Base-by-base conservation (phyloP, 345 rosid genomes). In the Linum lewisii region DNA sequence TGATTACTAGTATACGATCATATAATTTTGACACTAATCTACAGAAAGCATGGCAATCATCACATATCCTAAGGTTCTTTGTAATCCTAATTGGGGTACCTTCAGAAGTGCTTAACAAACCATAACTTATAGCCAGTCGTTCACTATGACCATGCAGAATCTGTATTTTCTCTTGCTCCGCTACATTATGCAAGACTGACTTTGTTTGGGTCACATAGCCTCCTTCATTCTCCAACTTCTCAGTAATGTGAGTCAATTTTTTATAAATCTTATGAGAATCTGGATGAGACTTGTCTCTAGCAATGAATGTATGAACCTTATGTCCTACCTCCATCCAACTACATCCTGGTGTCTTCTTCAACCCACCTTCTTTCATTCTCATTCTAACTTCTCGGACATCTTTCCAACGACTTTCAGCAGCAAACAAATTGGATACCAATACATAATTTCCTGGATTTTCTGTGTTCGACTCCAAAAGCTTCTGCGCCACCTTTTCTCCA, bases 311-410 rank as follows among this genome's bases (percentile, higher is more conserved):
- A 72, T 87, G 97, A 63, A 84, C 63, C 75, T 77, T 76, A 65
- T 77, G 81, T 51, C 75, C 75, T 22, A 86, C 64, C 76, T 86
- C 92, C 74, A 86, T 76, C 98, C 95, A 91, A 74, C 95, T 91
- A 69, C 85, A 87, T 62, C 97, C 95, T n/a, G 98, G 92, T 51
- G 54, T 75, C 71, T 88, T 91, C 81, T 69, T 75, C 78, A 91
- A 73, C 54, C 98, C 90, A 50, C 61, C 70, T 63, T 75, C 86
- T 73, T 79, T 84, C 88, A 86, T 84, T 69, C 64, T 80, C 65
- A 24, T 69, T 73, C 96, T 84, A 66, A 88, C 78, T 56, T 49
- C 72, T 71, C 73, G 77, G 16, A 79, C 91, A 63, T 91, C 92
- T 54, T 78, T 74, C 94, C 92, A 88, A 59, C 82, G 76, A 59